Base-by-base conservation (phyloP, 106 monocot genomes). In the Chionographis japonica region DNA sequence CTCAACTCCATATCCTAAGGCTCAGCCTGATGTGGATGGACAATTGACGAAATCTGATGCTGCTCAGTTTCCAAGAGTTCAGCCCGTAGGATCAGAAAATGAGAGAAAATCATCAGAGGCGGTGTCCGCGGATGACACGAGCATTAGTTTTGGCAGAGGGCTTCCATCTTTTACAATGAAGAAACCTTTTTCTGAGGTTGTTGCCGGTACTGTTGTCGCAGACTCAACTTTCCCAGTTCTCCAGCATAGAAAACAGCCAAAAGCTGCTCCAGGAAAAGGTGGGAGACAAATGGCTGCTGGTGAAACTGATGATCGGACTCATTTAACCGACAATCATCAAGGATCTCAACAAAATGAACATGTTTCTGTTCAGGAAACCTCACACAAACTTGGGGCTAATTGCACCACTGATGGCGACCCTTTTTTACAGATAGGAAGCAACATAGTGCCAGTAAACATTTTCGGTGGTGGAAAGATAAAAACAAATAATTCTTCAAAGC, bases 141-240 rank as follows among this genome's bases (percentile, higher is more conserved):
- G 64, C 75, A 83, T 88, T 42, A 84, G 77, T 60, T 93, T 88
- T 78, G 79, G 90, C 54, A 85, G 79, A 72, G 86, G 88, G 71
- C 77, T 88, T 65, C 88, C 88, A 60, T 78, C 79, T 68, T 85
- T 87, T 76, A 73, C 65, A 40, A 84, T 85, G 74, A 95, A 86
- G 68, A 98, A 99, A 17, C 90, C 92, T 37, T 93, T 99, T 87
- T 75, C 87, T 63, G 98, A 93, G 71, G 90, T 99, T 68, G 98
- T 99, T 52, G 85, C 92, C 36, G 90, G 89, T 50, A 84, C 59
- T 37, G n/a, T 41, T 66, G 60, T 16, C 40, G 50, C 37, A 56
- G 83, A 90, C 69, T 83, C 83, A 13, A 78, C 67, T 42, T 75
- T 77, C 42, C 73, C 84, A 63, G 40, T 56, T 60, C 80, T 82